Base-by-base conservation (phyloP, 345 rosid genomes). In the Heritiera fomes region DNA sequence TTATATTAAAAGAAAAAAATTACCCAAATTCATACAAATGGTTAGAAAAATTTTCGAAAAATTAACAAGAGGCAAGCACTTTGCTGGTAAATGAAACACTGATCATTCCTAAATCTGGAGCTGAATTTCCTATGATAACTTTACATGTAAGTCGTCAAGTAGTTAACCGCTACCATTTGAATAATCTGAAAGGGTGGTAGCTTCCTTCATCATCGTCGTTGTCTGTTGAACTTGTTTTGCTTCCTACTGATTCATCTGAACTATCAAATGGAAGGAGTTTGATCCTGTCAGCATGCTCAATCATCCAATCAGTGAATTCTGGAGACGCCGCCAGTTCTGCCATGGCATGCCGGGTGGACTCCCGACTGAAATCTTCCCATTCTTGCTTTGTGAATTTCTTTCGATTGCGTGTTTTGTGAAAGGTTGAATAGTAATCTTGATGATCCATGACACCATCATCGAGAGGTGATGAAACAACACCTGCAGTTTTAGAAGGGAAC, bases 341-440 rank as follows among this genome's bases (percentile, higher is more conserved):
- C 78, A 92, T 83, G 61, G 97, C 94, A 55, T 85, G 76, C 45
- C 84, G 83, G 23, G 97, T 93, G 17, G 98, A 90, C 69, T 89
- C 94, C 66, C 69, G 79, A 12, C 94, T 90, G 53, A 94, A 89
- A 81, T 92, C 94, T 61, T 91, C 89, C 95, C 92, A 92, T 68
- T 94, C 95, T 82, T 85, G 81, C 84, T 90, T 85, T 0, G 97
- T 80, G 77, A 90, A 68, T 86, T 81, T 92, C 89, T 83, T 91
- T 71, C 79, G 75, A 76, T 85, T 86, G 0, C 85, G 88, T 7
- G 87, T 88, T 77, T 76, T 87, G 88, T 96, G 98, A 80, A 86
- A 87, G 41, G 91, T 90, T 7, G 99, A 96, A 65, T 91, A 91
- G 85, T 82, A 90, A 84, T 87, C 83, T 80, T 68, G 83, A 49